Evolutionary conservation across 2,329 filamentous ascomycete species (phyloP).

Genomic region (Neopestalotiopsis sp.): DNA sequence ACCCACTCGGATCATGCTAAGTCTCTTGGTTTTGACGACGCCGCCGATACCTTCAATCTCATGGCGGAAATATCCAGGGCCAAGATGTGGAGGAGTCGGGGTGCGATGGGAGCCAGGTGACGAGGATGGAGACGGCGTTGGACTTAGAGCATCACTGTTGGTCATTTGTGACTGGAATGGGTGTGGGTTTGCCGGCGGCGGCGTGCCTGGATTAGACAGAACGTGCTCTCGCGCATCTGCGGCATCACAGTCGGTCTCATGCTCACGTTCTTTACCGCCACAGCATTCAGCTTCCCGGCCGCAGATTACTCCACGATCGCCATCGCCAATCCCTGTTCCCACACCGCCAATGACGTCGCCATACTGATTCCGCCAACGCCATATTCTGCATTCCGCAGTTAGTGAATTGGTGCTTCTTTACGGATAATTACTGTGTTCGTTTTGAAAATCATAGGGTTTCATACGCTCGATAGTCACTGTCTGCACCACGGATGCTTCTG

Average conservation of each 20-base stretch:
- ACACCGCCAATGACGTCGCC: constrained; percentile 80
- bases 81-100: constrained; percentile 49
- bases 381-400: constrained; percentile 59
- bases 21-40: constrained; percentile 85
- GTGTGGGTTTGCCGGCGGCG: constrained; percentile 25
- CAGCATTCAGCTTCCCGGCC: constrained; percentile 79
- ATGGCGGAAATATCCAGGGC: constrained; percentile 81
- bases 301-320: constrained; percentile 86
- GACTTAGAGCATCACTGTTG: constrained; percentile 1
- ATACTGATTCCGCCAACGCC: constrained; percentile 90
- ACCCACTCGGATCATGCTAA: constrained; percentile 80
- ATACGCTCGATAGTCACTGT: constrained; percentile 65
- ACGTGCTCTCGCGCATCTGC: constrained; percentile 65
- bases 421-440: constrained; percentile 19
- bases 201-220: constrained; percentile 6
- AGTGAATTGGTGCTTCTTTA: constrained; percentile 18
- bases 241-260: constrained; percentile 86
- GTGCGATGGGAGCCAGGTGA: constrained; percentile 21
- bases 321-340: constrained; percentile 87
- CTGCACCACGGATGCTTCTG: constrained; percentile 66
- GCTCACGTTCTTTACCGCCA: constrained; percentile 77
- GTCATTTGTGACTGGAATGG: constrained; percentile 23
- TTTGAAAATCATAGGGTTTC: not conserved
- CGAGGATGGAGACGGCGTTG: constrained; percentile 27
- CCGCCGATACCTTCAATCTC: constrained; percentile 93